Base-by-base conservation (phyloP, 202 grass and related monocot species). In the Digitaria exilis region DNA sequence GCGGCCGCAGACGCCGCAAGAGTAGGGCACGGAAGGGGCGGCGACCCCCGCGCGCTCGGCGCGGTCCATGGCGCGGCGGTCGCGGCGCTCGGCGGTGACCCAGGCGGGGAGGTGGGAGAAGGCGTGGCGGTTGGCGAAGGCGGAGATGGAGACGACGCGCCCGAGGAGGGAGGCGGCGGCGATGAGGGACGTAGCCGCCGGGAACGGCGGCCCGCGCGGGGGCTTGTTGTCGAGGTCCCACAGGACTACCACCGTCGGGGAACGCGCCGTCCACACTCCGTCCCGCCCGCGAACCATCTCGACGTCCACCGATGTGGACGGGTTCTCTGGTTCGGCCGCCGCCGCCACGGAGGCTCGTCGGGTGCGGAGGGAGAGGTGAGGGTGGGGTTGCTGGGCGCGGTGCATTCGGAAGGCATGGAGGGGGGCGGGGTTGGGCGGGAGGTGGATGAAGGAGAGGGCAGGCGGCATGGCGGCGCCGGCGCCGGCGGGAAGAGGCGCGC, bases 221-320 rank as follows among this genome's bases (percentile, higher is more conserved):
- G 96, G 95, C 82, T 98, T 98, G 87, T 98, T 98, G 82, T 98
- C 96, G 77, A 98, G 96, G 77, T 98, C 96, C 92, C 92, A 95
- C 37, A 98, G 85, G 3, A 98, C 88, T 21, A 91, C 96, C n/a
- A 95, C 96, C 1, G 77, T 88, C 12, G 89, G 96, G 17, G 79
- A 44, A 14, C 89, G 90, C n/a, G 96, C 87, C 57, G 91, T 93
- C 90, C 91, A 95, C 17, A 98, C 85, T 13, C 96, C 92, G 25
- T 98, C 92, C 24, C 65, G 82, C 34, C 90, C 96, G 7, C 92
- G 89, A 31, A 90, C 71, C 96, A 98, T 91, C 46, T 98, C 96
- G 0, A 98, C 90, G 19, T 94, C 92, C 50, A 46, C 32, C 0
- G 79, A 14, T 24, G 82, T 63, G 22, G 75, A 75, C 29, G 87